Percentiles rank a stretch among this genome's conserved stretches.
Evolutionary conservation across 108 stramenopile genomes (phyloP).

Genomic region (Poteriospumella lacustris): DNA sequence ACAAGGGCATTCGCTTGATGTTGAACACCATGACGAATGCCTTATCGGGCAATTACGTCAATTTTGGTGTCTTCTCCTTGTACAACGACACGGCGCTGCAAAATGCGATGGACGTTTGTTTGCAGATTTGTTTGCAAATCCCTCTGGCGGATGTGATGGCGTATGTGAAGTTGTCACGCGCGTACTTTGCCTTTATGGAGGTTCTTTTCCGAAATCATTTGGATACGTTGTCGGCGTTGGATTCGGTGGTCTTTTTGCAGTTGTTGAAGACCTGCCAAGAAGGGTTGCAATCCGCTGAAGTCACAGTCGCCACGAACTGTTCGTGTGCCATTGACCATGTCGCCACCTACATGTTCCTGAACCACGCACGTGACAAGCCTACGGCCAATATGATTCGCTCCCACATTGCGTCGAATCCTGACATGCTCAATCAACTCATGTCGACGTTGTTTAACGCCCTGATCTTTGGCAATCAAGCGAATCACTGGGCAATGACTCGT

Average conservation of each 20-base stretch:
- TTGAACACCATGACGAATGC: constrained; percentile 82
- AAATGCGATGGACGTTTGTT: background rate
- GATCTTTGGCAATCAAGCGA: constrained; percentile 74
- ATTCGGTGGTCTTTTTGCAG: constrained; percentile 80
- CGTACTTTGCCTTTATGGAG: constrained; percentile 85
- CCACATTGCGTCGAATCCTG: constrained; percentile 34
- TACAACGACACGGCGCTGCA: constrained; percentile 68
- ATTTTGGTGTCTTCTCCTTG: constrained; percentile 91
- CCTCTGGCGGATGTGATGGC: constrained; percentile 81
- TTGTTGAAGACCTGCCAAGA: constrained; percentile 86
- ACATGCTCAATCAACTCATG: constrained; percentile 62
- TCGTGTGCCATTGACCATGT: constrained; percentile 88
- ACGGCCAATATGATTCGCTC: constrained; percentile 58
- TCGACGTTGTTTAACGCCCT: constrained; percentile 88
- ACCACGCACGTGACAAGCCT: constrained; percentile 75
- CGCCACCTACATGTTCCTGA: constrained; percentile 85
- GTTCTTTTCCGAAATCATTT: constrained; percentile 87
- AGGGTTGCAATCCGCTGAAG: constrained; percentile 84
- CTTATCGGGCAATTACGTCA: constrained; percentile 88
- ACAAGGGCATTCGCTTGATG: constrained; percentile 81
- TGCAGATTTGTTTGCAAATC: constrained; percentile 39
- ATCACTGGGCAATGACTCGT: constrained; percentile 94
- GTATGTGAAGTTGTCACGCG: constrained; percentile 89
- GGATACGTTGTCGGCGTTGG: constrained; percentile 68
- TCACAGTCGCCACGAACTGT: constrained; percentile 73